Base-by-base conservation (phyloP, 805 yeast genomes). In the Yamadazyma sp. region DNA sequence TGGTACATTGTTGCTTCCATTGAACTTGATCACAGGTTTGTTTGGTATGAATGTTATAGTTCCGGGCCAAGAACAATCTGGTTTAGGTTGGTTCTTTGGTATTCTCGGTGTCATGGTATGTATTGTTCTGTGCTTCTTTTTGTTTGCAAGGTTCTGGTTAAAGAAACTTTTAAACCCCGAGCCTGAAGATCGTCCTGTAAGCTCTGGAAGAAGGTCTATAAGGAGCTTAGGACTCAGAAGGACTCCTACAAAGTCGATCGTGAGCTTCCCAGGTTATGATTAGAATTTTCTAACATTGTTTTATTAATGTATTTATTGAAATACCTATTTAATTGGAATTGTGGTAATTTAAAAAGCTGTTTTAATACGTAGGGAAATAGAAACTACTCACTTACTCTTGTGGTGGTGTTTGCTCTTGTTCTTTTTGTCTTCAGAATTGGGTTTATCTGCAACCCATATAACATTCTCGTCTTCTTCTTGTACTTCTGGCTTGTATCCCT, bases 11-110 rank as follows among this genome's bases (percentile, higher is more conserved):
- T 68, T 91, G 20, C 84, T 91, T 45, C 98, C 98, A 11, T 73
- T 91, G 71, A 91, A 91, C 58, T 67, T 91, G 41, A 74, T 91
- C 30, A 88, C 97, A 2, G 96, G 97, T 58, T 55, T 90, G 46
- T 91, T 91, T 62, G 97, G 97, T 53, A 91, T 91, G 99, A 91
- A 91, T 60, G 98, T 91, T 13, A 61, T 51, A 9, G 84, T 91
- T 19, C 97, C 97, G 0, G 96, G 96, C 19, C 65, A 49, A 10
- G 70, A 47, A 15, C 19, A 14, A 6, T 9, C 32, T 5, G 37
- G 40, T 5, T 45, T 52, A 9, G 35, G 35, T 8, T 59, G 64
- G 64, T 59, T 55, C 30, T 58, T 57, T 23, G 64, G 63, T 4
- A 57, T 59, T 36, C 21, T 59, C 26, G 64, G 62, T 3, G 57